A percentile compares a stretch with the other conserved stretches of the same genome.
Evolutionary conservation across 164 flowering plant species (phyloP).

Genomic region (Tetracentron sinense): DNA sequence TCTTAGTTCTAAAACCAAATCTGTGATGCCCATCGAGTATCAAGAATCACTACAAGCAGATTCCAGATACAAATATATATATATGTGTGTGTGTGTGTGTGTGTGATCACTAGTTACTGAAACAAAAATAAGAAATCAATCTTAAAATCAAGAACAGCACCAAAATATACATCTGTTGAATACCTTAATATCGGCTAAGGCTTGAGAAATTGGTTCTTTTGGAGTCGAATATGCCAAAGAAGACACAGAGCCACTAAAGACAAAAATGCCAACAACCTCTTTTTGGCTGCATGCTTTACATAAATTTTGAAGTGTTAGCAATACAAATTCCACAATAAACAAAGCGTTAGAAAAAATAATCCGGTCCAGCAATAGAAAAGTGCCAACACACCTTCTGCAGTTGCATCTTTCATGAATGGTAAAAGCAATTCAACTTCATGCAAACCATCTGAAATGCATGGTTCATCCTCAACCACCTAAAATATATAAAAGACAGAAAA

Average conservation of each 20-base stretch:
- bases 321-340: no score
- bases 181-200: constrained; percentile 84
- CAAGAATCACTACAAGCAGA: neutral
- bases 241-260: constrained; percentile 57
- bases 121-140: neutral
- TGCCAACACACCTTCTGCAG: constrained; percentile 49
- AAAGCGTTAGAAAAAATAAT: no score
- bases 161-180: constrained; percentile 2
- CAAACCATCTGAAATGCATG: constrained; percentile 39
- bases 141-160: neutral
- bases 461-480: constrained; percentile 57
- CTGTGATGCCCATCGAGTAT: neutral
- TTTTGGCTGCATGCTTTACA: constrained; percentile 67
- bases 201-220: constrained; percentile 76
- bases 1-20: no score
- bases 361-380: no score
- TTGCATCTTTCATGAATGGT: constrained; percentile 55
- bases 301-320: constrained; percentile 11
- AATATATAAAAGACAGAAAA: constrained; percentile 6
- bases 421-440: constrained; percentile 86
- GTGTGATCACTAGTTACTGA: neutral
- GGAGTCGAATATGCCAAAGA: constrained; percentile 68
- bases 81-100: no score
- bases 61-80: neutral
- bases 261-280: constrained; percentile 58